Conservation (phyloP, 208 protist genomes). For the Leptomonas pyrrhocoris region DNA sequence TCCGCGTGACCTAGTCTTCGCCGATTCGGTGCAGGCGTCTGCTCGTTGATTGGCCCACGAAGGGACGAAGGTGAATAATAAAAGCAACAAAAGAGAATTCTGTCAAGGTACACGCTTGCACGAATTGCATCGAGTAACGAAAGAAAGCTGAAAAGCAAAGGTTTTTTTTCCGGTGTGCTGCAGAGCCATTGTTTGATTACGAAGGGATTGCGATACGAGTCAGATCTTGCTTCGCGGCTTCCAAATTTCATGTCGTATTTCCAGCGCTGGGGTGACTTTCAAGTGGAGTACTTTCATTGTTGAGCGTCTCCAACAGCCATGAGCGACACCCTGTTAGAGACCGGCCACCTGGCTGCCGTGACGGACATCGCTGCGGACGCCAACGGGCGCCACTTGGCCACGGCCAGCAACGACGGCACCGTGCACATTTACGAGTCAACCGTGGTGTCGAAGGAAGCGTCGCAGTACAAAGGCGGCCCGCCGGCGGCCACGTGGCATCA, state of each 20-base stretch:
- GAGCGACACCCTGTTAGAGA: slow-evolving; percentile 60
- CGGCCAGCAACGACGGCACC: slow-evolving; percentile 69
- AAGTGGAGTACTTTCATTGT: background rate
- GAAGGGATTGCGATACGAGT: too few species aligned
- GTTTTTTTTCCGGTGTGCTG: too few species aligned
- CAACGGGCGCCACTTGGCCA: slow-evolving; percentile 61
- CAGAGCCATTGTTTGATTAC: too few species aligned
- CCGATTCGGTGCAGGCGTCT: too few species aligned
- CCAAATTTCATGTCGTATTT: slow-evolving; percentile 8
- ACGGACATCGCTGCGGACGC: slow-evolving; percentile 73
- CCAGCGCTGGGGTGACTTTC: too few species aligned
- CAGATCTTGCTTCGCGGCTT: background rate
- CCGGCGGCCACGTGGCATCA: slow-evolving; percentile 29
- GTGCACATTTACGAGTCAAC: slow-evolving; percentile 59
- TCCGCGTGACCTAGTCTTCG: too few species aligned
- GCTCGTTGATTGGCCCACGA: too few species aligned
- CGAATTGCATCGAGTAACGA: too few species aligned
- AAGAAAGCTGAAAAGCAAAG: too few species aligned
- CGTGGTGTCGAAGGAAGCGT: slow-evolving; percentile 19
- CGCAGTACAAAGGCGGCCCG: slow-evolving; percentile 37
- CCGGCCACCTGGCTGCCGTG: slow-evolving; percentile 62
- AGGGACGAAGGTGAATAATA: too few species aligned
- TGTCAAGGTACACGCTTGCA: too few species aligned
- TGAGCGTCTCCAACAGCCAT: slow-evolving; percentile 10
- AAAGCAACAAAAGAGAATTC: too few species aligned